Evolutionary conservation across 257 asterid genomes (phyloP), one percentile per base, ranked within the genome.

Genomic region (Plantago elongata): DNA sequence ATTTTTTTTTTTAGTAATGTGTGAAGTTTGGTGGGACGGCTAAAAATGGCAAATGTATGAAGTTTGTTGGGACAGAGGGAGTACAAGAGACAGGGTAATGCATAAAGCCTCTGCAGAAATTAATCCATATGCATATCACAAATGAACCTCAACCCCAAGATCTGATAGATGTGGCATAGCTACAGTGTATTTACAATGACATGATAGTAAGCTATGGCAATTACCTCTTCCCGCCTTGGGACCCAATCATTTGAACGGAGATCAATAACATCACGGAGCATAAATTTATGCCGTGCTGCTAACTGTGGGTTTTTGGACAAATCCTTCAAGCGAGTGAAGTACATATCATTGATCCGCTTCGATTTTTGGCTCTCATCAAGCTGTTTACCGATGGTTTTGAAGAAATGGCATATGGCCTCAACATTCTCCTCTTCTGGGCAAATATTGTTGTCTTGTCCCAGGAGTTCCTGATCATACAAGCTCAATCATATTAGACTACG

Each of bases 211-310:
- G 57, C 12, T 17, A 52, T 9, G 57, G 9, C 12, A 3, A 60
- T 71, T 54, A 86, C 98, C 95, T 91, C 96, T 74, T 91, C 98
- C 13, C 98, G 84, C 54, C 99, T 82, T 13, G 99, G 97, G 50
- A 89, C 71, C 99, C 96, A 89, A 11, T 80, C 78, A 74, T 82
- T 80, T 46, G 90, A n/a, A 9, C 98, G 96, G 64, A 77, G 51
- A 70, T 91, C 98, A 27, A 89, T 75, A 51, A 92, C 95, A 81
- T 89, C 72, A n/a, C 97, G 91, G 40, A 92, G 67, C 96, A 93
- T 77, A 70, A 93, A 93, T 83, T 86, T 81, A 56, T 87, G 68
- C 9, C 97, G 88, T 18, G 94, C 81, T 38, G 69, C 90, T 62
- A 89, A 84, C 72, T 79, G 95, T 66, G 96, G 83, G 74, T 82